Conservation (phyloP, 208 protist genomes). For the Trypanosoma cruzi region DNA sequence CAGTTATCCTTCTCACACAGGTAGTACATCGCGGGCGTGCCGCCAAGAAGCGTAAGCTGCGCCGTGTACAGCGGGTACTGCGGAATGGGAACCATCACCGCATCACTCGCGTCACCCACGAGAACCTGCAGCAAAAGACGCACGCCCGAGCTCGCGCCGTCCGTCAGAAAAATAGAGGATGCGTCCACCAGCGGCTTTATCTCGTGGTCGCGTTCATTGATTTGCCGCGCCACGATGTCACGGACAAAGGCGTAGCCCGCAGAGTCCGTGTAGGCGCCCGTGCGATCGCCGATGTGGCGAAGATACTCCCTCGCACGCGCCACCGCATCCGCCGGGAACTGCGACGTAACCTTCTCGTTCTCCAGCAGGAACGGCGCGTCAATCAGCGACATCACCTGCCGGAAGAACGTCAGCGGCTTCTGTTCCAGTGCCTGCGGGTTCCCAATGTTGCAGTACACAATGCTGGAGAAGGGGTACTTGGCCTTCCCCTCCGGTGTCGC, state of each 20-base stretch:
- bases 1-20: slow-evolving; percentile 95
- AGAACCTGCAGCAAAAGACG: slow-evolving; percentile 87
- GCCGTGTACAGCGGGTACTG: slow-evolving; percentile 99
- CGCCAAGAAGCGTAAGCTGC: slow-evolving; percentile 95
- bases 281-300: slow-evolving; percentile 44
- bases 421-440: slow-evolving; percentile 98
- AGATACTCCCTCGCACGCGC: slow-evolving; percentile 85
- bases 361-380: slow-evolving; percentile 77
- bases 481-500: slow-evolving; percentile 29
- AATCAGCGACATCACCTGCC: slow-evolving; percentile 92
- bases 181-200: slow-evolving; percentile 35
- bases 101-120: slow-evolving; percentile 67
- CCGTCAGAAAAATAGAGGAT: slow-evolving; percentile 93
- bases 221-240: slow-evolving; percentile 93
- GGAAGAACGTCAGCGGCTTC: slow-evolving; percentile 96
- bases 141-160: slow-evolving; percentile 96
- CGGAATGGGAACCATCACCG: slow-evolving; percentile 98
- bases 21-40: slow-evolving; percentile 93
- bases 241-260: slow-evolving; percentile 90
- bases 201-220: slow-evolving; percentile 93
- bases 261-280: slow-evolving; percentile 97
- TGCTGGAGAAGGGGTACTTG: slow-evolving; percentile 65
- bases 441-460: slow-evolving; percentile 99
- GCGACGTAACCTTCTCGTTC: slow-evolving; percentile 35
- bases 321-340: slow-evolving; percentile 92